Conservation (phyloP, 805 yeast genomes). For the Starmerella sp. region DNA sequence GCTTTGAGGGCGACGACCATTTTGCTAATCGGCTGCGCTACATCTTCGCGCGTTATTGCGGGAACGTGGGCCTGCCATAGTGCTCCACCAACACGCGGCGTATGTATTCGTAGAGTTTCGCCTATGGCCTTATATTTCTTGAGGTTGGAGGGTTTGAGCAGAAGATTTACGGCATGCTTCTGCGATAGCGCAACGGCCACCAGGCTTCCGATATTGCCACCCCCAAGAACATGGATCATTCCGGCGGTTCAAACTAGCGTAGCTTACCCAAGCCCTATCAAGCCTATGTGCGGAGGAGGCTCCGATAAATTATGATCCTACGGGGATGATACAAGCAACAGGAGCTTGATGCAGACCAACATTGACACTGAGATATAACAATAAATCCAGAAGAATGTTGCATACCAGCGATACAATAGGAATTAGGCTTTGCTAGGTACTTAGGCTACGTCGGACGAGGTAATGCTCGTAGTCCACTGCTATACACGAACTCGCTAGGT, state of each 20-base stretch:
- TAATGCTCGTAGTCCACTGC: too few species aligned
- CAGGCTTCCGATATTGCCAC: constrained; percentile 44
- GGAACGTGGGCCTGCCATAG: constrained; percentile 18
- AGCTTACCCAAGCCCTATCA: not conserved
- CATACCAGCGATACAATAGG: too few species aligned
- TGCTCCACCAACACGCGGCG: constrained; percentile 33
- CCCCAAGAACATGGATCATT: constrained; percentile 36
- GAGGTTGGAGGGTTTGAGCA: constrained; percentile 35
- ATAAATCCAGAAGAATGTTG: too few species aligned
- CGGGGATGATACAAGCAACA: too few species aligned
- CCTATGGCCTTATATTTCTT: constrained; percentile 31
- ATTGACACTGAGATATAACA: too few species aligned
- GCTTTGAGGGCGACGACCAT: constrained; percentile 73
- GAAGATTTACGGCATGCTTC: constrained; percentile 32
- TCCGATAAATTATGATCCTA: too few species aligned
- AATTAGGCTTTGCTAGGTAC: too few species aligned
- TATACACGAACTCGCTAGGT: too few species aligned
- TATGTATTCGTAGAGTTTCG: constrained; percentile 7
- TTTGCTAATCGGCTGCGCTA: constrained; percentile 35
- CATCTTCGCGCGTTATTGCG: constrained; percentile 15
- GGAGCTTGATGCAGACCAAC: too few species aligned
- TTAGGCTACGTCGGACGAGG: too few species aligned
- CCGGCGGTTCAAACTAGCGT: not conserved
- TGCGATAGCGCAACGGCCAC: constrained; percentile 38
- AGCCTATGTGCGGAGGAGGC: not conserved